These are phyloP conservation scores for Lasiodiplodia theobromae DNA, from an alignment of 2,329 filamentous ascomycete species.

Conservation along the genomic window DNA sequence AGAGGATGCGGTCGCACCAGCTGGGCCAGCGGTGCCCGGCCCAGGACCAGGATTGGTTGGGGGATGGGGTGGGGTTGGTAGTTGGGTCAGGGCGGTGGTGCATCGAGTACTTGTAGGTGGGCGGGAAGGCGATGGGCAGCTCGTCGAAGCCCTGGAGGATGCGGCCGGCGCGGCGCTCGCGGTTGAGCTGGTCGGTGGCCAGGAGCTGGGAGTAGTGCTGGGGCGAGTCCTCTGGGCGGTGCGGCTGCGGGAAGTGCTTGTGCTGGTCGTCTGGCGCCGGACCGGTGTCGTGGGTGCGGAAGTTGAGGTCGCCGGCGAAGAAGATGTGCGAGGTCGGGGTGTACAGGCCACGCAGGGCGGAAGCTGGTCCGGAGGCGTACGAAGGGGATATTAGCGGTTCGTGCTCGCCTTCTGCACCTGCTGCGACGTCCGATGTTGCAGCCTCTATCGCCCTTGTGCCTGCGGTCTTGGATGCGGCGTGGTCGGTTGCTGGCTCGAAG, in stretches of 20 bases:
- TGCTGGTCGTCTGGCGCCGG: constrained; percentile 66
- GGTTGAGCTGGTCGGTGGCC: constrained; percentile 77
- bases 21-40: constrained; percentile 84
- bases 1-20: constrained; percentile 94
- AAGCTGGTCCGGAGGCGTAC: constrained; percentile 35
- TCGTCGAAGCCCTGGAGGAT: constrained; percentile 83
- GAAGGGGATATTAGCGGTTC: constrained; percentile 40
- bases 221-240: constrained; percentile 58
- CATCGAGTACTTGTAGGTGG: constrained; percentile 88
- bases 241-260: constrained; percentile 67
- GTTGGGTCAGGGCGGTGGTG: constrained; percentile 48
- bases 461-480: constrained; percentile 6
- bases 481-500: constrained; percentile 57
- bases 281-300: constrained; percentile 75
- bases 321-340: constrained; percentile 79
- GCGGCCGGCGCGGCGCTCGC: constrained; percentile 71
- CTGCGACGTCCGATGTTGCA: constrained; percentile 18
- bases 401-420: constrained; percentile 33
- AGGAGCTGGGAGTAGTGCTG: constrained; percentile 73
- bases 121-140: constrained; percentile 77
- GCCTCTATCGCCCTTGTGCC: constrained; percentile 15
- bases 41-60: constrained; percentile 68
- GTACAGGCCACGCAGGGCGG: constrained; percentile 71
- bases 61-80: constrained; percentile 34
- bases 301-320: constrained; percentile 92